Evolutionary conservation across 2,329 filamentous ascomycete species (phyloP).

Genomic region (Xylariaceae sp.): DNA sequence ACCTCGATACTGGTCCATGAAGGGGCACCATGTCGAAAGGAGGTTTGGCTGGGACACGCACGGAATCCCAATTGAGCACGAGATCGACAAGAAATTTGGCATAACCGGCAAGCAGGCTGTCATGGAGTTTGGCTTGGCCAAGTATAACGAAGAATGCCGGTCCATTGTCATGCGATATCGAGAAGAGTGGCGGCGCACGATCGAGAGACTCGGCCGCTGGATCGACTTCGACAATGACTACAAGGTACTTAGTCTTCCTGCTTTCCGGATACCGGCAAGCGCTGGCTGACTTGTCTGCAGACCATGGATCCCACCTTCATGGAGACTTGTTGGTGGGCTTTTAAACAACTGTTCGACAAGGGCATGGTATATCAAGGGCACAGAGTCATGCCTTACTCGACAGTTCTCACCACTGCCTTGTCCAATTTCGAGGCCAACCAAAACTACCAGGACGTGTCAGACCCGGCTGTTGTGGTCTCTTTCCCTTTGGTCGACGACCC

Average conservation of each 20-base stretch:
- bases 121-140: conserved; percentile 73
- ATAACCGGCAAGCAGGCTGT: conserved; percentile 86
- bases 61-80: conserved; percentile 89
- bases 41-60: conserved; percentile 95
- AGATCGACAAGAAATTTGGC: conserved; percentile 93
- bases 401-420: conserved; percentile 77
- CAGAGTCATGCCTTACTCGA: conserved; percentile 92
- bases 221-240: conserved; percentile 98
- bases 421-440: conserved; percentile 93
- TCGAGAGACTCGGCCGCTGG: conserved; percentile 87
- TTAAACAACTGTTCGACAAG: conserved; percentile 88
- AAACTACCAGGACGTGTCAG: conserved; percentile 89
- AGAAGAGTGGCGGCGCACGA: conserved; percentile 77
- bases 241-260: conserved; percentile 51
- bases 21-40: conserved; percentile 84
- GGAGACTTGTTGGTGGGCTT: conserved; percentile 96
- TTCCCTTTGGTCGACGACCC: conserved; percentile 78
- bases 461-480: conserved; percentile 80
- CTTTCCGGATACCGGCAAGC: conserved; percentile 8
- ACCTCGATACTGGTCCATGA: conserved; percentile 95
- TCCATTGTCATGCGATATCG: conserved; percentile 91
- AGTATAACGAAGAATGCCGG: conserved; percentile 87
- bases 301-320: conserved; percentile 95
- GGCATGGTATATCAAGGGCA: conserved; percentile 83
- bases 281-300: conserved; percentile 29